Percentiles rank a stretch among this genome's conserved stretches.
Evolutionary conservation across 208 protist genomes (phyloP).

Genomic region (Wallacemonas collosoma): DNA sequence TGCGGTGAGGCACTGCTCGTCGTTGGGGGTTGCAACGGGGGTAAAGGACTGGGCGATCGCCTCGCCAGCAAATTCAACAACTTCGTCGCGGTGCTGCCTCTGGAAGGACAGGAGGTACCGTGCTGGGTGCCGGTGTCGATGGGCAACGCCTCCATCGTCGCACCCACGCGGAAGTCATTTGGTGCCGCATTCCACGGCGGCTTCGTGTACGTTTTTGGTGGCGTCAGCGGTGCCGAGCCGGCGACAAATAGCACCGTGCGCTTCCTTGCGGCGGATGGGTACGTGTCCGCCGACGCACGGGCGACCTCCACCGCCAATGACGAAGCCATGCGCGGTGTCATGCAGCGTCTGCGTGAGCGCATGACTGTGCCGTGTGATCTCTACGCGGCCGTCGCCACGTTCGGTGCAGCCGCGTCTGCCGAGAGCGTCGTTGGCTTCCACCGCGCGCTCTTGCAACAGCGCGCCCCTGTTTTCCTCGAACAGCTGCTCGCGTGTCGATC

Average conservation of each 20-base stretch:
- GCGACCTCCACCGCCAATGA: slow-evolving; percentile 21
- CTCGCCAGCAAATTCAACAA: slow-evolving; percentile 65
- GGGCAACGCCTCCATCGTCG: slow-evolving; percentile 73
- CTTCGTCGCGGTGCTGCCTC: slow-evolving; percentile 69
- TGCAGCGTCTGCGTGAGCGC: slow-evolving; percentile 40
- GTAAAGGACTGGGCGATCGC: slow-evolving; percentile 28
- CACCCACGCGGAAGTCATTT: slow-evolving; percentile 67
- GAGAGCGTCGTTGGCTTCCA: slow-evolving; percentile 68
- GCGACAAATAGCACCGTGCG: slow-evolving; percentile 75
- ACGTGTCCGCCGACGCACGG: slow-evolving; percentile 46
- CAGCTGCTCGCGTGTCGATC: slow-evolving; percentile 58
- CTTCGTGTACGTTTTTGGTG: slow-evolving; percentile 87
- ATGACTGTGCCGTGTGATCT: slow-evolving; percentile 26
- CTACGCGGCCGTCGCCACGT: slow-evolving; percentile 38
- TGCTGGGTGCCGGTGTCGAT: slow-evolving; percentile 84
- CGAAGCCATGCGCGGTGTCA: slow-evolving; percentile 28
- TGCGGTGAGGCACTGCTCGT: slow-evolving; percentile 73
- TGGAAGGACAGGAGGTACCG: slow-evolving; percentile 33
- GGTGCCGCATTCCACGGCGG: slow-evolving; percentile 72
- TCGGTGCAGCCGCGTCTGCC: slow-evolving; percentile 27
- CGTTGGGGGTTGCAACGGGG: slow-evolving; percentile 71
- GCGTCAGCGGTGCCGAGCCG: slow-evolving; percentile 60
- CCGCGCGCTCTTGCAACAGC: slow-evolving; percentile 67
- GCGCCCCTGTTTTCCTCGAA: slow-evolving; percentile 64
- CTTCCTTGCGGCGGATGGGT: slow-evolving; percentile 83